These are phyloP conservation scores for Fusarium denticulatum DNA, from an alignment of 2,329 filamentous ascomycete genomes.

Conservation along the genomic window DNA sequence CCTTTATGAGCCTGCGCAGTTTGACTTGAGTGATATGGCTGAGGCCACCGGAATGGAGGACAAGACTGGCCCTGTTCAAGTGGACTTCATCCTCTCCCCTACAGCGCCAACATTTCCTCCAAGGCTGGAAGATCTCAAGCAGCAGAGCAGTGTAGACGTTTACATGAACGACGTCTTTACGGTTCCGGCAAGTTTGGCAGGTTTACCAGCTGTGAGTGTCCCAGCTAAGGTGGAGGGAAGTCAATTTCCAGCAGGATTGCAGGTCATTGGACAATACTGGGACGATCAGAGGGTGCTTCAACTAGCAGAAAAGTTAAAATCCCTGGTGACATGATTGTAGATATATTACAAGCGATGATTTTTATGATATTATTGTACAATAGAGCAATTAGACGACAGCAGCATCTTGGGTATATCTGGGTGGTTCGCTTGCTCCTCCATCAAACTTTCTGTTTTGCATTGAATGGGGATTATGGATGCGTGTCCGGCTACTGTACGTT, in stretches of 20 bases:
- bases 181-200: constrained; percentile 91
- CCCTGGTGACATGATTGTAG: constrained; percentile 37
- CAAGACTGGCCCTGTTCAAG: constrained; percentile 68
- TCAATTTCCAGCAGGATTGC: constrained; percentile 65
- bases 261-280: constrained; percentile 84
- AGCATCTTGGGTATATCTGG: neutral
- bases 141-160: constrained; percentile 70
- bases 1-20: constrained; percentile 64
- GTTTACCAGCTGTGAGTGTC: constrained; percentile 87
- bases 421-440: neutral
- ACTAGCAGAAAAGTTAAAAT: constrained; percentile 61
- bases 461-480: neutral
- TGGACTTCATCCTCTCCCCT: constrained; percentile 89
- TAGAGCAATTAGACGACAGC: constrained; percentile 15
- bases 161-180: constrained; percentile 98
- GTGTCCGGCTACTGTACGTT: neutral
- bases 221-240: constrained; percentile 59
- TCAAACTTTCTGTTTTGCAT: neutral
- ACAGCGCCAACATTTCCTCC: constrained; percentile 85
- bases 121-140: constrained; percentile 64
- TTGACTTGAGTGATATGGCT: constrained; percentile 69
- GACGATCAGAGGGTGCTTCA: constrained; percentile 73
- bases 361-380: constrained; percentile 29
- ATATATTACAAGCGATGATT: constrained; percentile 17
- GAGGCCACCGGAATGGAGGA: constrained; percentile 62